These are phyloP conservation scores for Cyclotella distinguenda DNA, from an alignment of 108 stramenopile genomes.

Conservation along the genomic window DNA sequence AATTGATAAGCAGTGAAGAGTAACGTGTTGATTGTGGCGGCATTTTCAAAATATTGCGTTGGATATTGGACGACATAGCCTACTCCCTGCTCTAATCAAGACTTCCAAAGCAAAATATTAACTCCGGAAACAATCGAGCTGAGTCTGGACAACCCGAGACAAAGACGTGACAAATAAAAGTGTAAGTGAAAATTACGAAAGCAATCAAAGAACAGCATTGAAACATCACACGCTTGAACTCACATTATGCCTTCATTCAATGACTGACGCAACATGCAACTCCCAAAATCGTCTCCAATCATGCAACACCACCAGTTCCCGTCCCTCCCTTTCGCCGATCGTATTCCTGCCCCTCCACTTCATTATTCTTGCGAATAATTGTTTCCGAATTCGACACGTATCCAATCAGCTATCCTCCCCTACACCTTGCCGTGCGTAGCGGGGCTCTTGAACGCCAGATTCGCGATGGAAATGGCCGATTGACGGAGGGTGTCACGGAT, in stretches of 20 bases:
- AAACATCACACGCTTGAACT: not conserved
- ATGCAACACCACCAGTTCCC: conserved; percentile 26
- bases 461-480: conserved; percentile 18
- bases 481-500: conserved; percentile 24
- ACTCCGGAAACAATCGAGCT: conserved; percentile 23
- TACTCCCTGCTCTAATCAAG: conserved; percentile 3
- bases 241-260: conserved; percentile 39
- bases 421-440: conserved; percentile 22
- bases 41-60: too few species aligned
- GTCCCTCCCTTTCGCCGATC: not conserved
- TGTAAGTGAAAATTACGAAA: too few species aligned
- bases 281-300: conserved; percentile 23
- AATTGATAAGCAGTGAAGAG: too few species aligned
- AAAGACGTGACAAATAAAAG: too few species aligned
- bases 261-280: conserved; percentile 28
- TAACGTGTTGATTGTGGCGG: too few species aligned
- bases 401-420: conserved; percentile 23
- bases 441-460: conserved; percentile 15
- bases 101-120: conserved; percentile 27
- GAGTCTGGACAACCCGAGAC: conserved; percentile 1
- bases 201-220: not conserved
- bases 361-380: not conserved
- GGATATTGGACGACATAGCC: too few species aligned
- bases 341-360: not conserved
- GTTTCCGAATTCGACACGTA: conserved; percentile 17